phyloP scores from a whole-genome alignment of 2,329 filamentous ascomycete genomes.

The Calonectria pauciramosa region DNA sequence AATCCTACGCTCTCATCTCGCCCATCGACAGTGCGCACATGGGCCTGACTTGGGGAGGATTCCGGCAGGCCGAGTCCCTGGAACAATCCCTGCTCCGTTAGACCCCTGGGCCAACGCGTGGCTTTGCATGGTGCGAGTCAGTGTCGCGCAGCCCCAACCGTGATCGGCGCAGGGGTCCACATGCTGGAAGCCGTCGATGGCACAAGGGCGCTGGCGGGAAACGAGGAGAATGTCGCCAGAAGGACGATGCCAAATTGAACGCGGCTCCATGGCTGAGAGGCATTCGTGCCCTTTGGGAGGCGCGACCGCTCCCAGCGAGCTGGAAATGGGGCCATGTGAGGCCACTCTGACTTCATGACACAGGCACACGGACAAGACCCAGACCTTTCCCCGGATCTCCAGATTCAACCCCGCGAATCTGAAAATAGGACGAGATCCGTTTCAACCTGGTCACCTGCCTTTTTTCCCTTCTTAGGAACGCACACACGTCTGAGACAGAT shows the following conservation, averaged over 20 bases:
- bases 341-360: constrained; percentile 16
- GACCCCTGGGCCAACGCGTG: constrained; percentile 21
- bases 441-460: neutral
- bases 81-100: constrained; percentile 21
- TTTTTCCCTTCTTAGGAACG: neutral
- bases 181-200: neutral
- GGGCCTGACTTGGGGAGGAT: neutral
- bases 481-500: neutral
- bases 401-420: constrained; percentile 15
- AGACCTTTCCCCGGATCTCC: constrained; percentile 28
- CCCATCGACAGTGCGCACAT: constrained; percentile 7
- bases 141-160: constrained; percentile 21
- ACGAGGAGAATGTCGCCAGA: neutral
- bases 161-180: constrained; percentile 26
- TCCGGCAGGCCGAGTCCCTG: constrained; percentile 23
- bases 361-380: constrained; percentile 17
- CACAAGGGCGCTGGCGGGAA: neutral
- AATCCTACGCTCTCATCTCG: constrained; percentile 17
- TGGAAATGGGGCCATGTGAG: constrained; percentile 15
- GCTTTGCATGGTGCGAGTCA: constrained; percentile 25
- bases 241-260: neutral
- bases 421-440: neutral
- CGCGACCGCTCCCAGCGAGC: neutral
- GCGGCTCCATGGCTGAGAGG: neutral
- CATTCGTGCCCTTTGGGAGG: neutral